Evolutionary conservation across 495 filamentous ascomycete species (phyloP), one percentile per base, ranked within the genome.

Genomic region (Aspergillus avenaceus): DNA sequence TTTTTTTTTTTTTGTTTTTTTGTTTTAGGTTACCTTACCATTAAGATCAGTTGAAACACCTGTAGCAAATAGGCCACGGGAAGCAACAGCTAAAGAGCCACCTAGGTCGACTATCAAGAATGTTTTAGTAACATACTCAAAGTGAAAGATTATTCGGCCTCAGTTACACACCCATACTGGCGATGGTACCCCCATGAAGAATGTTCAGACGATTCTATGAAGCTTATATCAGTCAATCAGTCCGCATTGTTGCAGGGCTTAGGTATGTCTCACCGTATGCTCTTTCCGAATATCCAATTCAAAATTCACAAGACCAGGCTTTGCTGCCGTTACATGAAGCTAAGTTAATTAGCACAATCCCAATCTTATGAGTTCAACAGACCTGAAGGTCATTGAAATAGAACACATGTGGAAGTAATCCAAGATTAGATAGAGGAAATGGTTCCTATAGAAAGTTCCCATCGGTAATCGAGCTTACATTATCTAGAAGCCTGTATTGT

Each of bases 1-100:
- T n/a, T n/a, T n/a, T n/a, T n/a, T n/a, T n/a, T n/a, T n/a, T n/a
- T n/a, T n/a, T n/a, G n/a, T n/a, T n/a, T n/a, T n/a, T n/a, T n/a
- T n/a, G n/a, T n/a, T n/a, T n/a, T n/a, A n/a, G n/a, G n/a, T n/a
- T 23, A 12, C 55, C 73, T 54, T 69, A 90, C 90, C 87, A 57
- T 87, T 97, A 8, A 98, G 61, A 63, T 98, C 93, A 0, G 93
- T 97, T 0, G 89, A 91, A 5, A 98, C 91, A 7, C 93, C 93
- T 0, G 93, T 98, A 19, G 88, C 80, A 59, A 83, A 95, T 1
- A 95, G 72, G 0, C 93, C 93, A 54, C 82, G 83, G 2, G 93
- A 97, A 22, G 93, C 91, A 23, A 98, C 91, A 5, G 92, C 93
- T 16, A 98, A 73, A 8, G 90, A 96, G 14, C 93, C 93, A 4